A percentile compares a stretch with the other conserved stretches of the same genome.
These are phyloP conservation scores for Debaryomycetaceae sp. DNA, from an alignment of 1,139 yeast genomes.

Conservation along the genomic window DNA sequence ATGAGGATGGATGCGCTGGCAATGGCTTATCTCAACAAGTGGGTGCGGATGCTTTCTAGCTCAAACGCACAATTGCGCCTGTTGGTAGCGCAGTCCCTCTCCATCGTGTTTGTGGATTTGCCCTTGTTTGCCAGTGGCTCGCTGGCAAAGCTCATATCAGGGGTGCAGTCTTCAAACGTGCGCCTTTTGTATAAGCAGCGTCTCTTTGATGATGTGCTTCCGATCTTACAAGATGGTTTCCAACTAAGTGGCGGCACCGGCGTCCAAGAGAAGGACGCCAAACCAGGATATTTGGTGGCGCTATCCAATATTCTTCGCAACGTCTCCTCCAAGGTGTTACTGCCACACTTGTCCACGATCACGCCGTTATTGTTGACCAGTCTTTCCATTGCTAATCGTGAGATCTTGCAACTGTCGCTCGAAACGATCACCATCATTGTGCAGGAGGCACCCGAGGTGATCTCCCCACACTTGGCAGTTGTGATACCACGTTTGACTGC, in stretches of 20 bases:
- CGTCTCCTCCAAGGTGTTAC: conserved; percentile 56
- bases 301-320: conserved; percentile 65
- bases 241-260: conserved; percentile 12
- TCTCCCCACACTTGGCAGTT: conserved; percentile 50
- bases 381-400: conserved; percentile 41
- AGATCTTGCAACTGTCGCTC: conserved; percentile 59
- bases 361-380: conserved; percentile 73
- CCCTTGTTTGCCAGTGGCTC: conserved; percentile 47
- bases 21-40: conserved; percentile 31
- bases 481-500: conserved; percentile 54
- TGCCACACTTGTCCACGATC: conserved; percentile 57
- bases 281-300: conserved; percentile 53
- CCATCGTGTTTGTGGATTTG: conserved; percentile 62
- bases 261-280: conserved; percentile 15
- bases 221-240: conserved; percentile 41
- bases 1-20: conserved; percentile 53
- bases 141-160: conserved; percentile 34
- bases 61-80: conserved; percentile 20
- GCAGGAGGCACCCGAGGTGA: conserved; percentile 44
- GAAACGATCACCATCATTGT: conserved; percentile 50
- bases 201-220: conserved; percentile 56
- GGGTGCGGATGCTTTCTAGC: conserved; percentile 39
- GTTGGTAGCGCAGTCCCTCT: conserved; percentile 52
- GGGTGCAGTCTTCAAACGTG: conserved; percentile 53
- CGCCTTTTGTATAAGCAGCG: conserved; percentile 74